Base-by-base conservation (phyloP, 805 yeast species). In the Limtongia smithiae region DNA sequence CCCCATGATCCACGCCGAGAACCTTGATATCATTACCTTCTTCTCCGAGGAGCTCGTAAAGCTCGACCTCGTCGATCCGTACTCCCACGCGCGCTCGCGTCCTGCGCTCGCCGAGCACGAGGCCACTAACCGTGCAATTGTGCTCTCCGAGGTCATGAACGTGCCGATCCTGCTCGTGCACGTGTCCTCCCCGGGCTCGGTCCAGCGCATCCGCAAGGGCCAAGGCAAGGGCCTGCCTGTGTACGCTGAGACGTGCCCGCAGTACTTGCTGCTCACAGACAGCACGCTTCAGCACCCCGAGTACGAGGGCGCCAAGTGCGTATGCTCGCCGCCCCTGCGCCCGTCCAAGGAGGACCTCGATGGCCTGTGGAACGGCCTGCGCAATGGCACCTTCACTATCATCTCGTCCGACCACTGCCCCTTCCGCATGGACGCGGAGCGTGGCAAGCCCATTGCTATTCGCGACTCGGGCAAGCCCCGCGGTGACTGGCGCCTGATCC, bases 1-100 rank as follows among this genome's bases (percentile, higher is more conserved):
- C 6, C 71, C 75, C 1, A 73, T 75, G 77, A 69, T 75, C 24
- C 79, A 75, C 58, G 79, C 79, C 20, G 79, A 75, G 58, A 75
- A 75, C 59, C 66, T 71, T 25, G 79, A 75, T 48, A 67, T 75
- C 31, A 73, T 75, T 37, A 62, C 65, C n/a, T 72, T 69, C 57
- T 63, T 72, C 54, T 69, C 68, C 36, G 70, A 71, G 37, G 71
- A 72, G 48, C 61, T 75, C 14, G 70, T 69, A 51, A 63, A 65
- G 50, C 66, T 69, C 44, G 66, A 66, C 11, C 51, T 70, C 51
- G 64, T 68, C 1, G 73, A 68, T 20, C 78, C 79, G 4, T 72
- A 60, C 51, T 75, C 71, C 52, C 79, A 75, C 54, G 69, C 77
- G 1, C 63, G 72, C n/a, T 71, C 78, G 4, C 66, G 78, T 41